Conservation (phyloP, 768 basidiomycete species). For the Tylopilus vinaceipallidus region DNA sequence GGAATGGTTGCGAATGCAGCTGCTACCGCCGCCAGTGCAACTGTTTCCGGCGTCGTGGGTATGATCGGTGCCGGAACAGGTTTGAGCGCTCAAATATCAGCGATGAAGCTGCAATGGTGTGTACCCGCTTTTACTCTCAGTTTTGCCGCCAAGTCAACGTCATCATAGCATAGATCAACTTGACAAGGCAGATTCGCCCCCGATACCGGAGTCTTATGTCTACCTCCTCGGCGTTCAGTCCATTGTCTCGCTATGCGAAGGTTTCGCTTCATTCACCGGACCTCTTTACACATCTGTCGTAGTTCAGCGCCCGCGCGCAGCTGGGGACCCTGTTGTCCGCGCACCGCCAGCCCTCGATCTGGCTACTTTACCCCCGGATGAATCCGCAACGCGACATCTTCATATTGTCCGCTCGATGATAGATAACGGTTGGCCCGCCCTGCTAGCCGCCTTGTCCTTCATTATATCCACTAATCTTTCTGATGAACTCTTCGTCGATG, state of each 20-base stretch:
- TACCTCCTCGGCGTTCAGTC: slow-evolving; percentile 91
- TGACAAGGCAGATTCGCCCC: slow-evolving; percentile 94
- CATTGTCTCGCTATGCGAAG: slow-evolving; percentile 82
- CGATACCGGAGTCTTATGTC: slow-evolving; percentile 90
- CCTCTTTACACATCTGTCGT: slow-evolving; percentile 74
- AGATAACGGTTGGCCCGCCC: slow-evolving; percentile 86
- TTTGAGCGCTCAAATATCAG: slow-evolving; percentile 66
- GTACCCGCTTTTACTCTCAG: slow-evolving; percentile 20
- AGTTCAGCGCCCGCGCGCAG: slow-evolving; percentile 59
- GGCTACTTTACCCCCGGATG: slow-evolving; percentile 50
- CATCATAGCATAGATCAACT: slow-evolving; percentile 86
- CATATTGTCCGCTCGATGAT: slow-evolving; percentile 72
- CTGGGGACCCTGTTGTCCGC: slow-evolving; percentile 62
- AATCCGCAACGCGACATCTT: slow-evolving; percentile 56
- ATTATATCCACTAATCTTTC: slow-evolving; percentile 89
- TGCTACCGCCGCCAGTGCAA: slow-evolving; percentile 78
- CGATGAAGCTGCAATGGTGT: slow-evolving; percentile 92
- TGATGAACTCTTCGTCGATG: slow-evolving; percentile 87
- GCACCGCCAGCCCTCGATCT: slow-evolving; percentile 75
- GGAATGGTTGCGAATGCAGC: slow-evolving; percentile 84
- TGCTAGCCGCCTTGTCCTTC: slow-evolving; percentile 88
- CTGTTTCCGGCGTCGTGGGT: slow-evolving; percentile 80
- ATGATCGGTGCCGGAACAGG: slow-evolving; percentile 76
- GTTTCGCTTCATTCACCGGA: slow-evolving; percentile 70
- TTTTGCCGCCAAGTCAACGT: neutral